phyloP scores from a whole-genome alignment of 2,329 filamentous ascomycete species.

The Aaosphaeria arxii region DNA sequence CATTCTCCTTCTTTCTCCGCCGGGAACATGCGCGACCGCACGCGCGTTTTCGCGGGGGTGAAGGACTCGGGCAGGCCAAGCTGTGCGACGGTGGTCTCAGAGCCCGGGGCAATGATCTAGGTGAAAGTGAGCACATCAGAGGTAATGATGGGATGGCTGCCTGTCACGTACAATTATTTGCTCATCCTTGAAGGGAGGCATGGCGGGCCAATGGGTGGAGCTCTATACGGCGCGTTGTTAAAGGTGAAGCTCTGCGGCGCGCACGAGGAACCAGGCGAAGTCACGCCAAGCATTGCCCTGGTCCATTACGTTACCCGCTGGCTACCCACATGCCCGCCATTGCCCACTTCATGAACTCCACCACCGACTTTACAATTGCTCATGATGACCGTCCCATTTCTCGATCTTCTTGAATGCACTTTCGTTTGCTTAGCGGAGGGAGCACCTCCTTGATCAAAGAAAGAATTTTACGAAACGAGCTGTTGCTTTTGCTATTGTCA shows the following conservation, averaged over 20 bases:
- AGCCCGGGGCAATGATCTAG: conserved; percentile 74
- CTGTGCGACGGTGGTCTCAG: conserved; percentile 86
- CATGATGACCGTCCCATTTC: neutral
- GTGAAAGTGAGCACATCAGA: conserved; percentile 8
- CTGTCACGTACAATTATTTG: conserved; percentile 40
- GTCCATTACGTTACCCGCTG: neutral
- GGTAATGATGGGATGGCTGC: neutral
- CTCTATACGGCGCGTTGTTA: conserved; percentile 7
- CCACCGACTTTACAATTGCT: too few relatives aligned
- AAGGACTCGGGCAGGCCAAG: conserved; percentile 86
- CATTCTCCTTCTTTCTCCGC: conserved; percentile 73
- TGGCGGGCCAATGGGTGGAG: conserved; percentile 28
- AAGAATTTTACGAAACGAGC: neutral
- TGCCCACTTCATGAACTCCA: too few relatives aligned
- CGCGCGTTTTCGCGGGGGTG: conserved; percentile 80
- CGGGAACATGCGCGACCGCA: conserved; percentile 91
- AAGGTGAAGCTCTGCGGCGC: conserved; percentile 4
- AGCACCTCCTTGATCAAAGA: conserved; percentile 7
- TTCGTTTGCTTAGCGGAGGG: conserved; percentile 1
- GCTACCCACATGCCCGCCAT: too few relatives aligned
- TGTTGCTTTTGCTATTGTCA: conserved; percentile 4
- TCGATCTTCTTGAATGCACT: neutral
- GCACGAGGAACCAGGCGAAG: neutral
- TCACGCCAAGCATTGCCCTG: neutral
- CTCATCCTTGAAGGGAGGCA: conserved; percentile 46